Evolutionary conservation across 2,329 filamentous ascomycete species (phyloP).

Genomic region (Dothideomycetes sp.): DNA sequence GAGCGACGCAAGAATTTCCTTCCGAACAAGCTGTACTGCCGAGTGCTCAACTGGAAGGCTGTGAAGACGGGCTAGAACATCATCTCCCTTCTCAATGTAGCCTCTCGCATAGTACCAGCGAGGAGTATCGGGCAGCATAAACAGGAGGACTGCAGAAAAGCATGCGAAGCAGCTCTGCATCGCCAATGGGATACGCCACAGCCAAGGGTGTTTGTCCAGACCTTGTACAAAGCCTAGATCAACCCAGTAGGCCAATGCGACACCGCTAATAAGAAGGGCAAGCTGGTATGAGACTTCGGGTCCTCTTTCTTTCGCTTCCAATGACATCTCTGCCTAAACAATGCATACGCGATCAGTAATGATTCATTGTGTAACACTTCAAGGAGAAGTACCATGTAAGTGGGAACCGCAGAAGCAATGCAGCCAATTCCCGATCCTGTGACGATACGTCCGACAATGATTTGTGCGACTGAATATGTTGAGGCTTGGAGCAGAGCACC

Average conservation of each 20-base stretch:
- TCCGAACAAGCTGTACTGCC: slow-evolving; percentile 14
- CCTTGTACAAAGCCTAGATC: slow-evolving; percentile 16
- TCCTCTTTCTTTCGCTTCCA: slow-evolving; percentile 16
- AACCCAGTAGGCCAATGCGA: slow-evolving; percentile 20
- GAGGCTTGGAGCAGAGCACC: slow-evolving; percentile 20
- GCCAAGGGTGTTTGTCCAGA: slow-evolving; percentile 15
- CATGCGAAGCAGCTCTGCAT: slow-evolving; percentile 22
- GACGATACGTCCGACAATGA: slow-evolving; percentile 19
- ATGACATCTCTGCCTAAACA: slow-evolving; percentile 17
- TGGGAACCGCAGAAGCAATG: slow-evolving; percentile 20
- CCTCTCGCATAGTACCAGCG: slow-evolving; percentile 22
- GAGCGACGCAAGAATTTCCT: slow-evolving; percentile 19
- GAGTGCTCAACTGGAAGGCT: slow-evolving; percentile 10
- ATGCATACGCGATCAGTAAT: not conserved
- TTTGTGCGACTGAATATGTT: slow-evolving; percentile 19
- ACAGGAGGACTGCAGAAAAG: slow-evolving; percentile 16
- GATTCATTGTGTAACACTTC: slow-evolving; percentile 9
- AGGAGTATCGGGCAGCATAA: slow-evolving; percentile 21
- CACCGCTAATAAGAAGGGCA: slow-evolving; percentile 15
- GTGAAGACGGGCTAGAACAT: slow-evolving; percentile 12
- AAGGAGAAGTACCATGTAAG: slow-evolving; percentile 18
- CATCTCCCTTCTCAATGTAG: slow-evolving; percentile 10
- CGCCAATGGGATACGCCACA: slow-evolving; percentile 23
- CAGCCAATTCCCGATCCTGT: slow-evolving; percentile 18
- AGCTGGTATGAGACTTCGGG: slow-evolving; percentile 18